Percentiles rank a stretch among this genome's conserved stretches.
Evolutionary conservation across 164 flowering plant genomes (phyloP).

Genomic region (Umbellularia californica): DNA sequence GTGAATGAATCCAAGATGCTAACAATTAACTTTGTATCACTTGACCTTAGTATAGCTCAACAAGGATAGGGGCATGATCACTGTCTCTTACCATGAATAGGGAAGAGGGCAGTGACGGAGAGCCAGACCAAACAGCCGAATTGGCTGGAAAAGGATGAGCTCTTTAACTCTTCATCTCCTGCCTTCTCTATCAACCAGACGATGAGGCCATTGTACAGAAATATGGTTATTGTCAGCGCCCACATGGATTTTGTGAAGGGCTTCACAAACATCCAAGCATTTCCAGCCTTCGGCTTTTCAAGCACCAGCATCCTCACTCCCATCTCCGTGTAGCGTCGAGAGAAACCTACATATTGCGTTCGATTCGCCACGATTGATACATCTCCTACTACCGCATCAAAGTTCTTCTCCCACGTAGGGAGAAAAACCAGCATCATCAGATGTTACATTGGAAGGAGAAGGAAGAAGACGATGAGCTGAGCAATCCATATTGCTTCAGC

Average conservation of each 20-base stretch:
- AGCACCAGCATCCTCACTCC: slow-evolving; percentile 20
- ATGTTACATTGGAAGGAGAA: too few relatives aligned
- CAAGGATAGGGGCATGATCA: not conserved
- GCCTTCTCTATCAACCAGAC: too few relatives aligned
- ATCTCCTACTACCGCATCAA: slow-evolving; percentile 33
- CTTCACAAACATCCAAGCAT: slow-evolving; percentile 21
- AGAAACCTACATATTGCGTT: slow-evolving; percentile 18
- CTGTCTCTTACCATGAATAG: not conserved
- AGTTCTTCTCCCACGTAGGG: slow-evolving; percentile 10
- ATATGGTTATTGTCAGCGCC: too few relatives aligned
- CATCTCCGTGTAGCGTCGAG: slow-evolving; percentile 22
- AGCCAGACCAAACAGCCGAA: not conserved
- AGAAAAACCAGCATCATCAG: too few relatives aligned
- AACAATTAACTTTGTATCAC: not conserved
- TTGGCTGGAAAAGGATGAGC: too few relatives aligned
- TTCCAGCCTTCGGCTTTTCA: not conserved
- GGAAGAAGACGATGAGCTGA: not conserved
- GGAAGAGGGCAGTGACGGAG: not conserved
- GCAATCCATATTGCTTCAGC: not conserved
- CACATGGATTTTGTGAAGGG: slow-evolving; percentile 17
- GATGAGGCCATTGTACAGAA: too few relatives aligned
- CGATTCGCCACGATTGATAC: slow-evolving; percentile 23
- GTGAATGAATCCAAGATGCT: too few relatives aligned
- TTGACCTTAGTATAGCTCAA: not conserved
- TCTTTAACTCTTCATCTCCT: too few relatives aligned